phyloP scores from a whole-genome alignment of 1,139 yeast genomes.

The Taiozyma onychis region DNA sequence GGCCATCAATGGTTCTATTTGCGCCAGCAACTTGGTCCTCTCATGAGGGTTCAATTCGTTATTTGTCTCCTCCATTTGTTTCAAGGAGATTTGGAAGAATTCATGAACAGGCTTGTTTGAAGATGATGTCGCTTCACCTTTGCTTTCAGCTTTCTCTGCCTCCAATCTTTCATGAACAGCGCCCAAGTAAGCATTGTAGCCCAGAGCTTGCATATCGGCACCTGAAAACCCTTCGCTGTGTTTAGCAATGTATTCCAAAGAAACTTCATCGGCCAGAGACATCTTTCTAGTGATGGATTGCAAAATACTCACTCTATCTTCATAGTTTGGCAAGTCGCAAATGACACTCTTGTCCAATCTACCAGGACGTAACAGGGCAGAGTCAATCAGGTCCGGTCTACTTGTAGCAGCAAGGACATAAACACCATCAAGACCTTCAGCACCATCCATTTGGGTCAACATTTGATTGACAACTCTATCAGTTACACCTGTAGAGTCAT shows the following conservation, averaged over 20 bases:
- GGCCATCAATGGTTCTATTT: slow-evolving; percentile 36
- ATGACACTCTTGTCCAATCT: slow-evolving; percentile 87
- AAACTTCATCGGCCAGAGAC: slow-evolving; percentile 44
- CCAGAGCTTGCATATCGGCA: slow-evolving; percentile 91
- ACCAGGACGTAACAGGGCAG: slow-evolving; percentile 93
- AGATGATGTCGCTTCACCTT: slow-evolving; percentile 22
- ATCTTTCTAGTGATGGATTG: slow-evolving; percentile 54
- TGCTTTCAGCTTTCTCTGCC: slow-evolving; percentile 29
- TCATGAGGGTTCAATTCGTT: slow-evolving; percentile 37
- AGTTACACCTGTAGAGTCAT: slow-evolving; percentile 96
- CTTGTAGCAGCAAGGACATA: slow-evolving; percentile 95
- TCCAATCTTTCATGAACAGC: slow-evolving; percentile 81
- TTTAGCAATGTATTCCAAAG: slow-evolving; percentile 50
- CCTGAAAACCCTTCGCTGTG: slow-evolving; percentile 80
- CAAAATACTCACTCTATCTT: slow-evolving; percentile 73
- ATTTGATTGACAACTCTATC: slow-evolving; percentile 96
- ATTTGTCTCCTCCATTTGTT: slow-evolving; percentile 14
- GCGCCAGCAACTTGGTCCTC: slow-evolving; percentile 38
- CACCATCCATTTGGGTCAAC: slow-evolving; percentile 99
- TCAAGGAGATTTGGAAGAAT: slow-evolving; percentile 32
- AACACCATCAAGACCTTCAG: slow-evolving; percentile 95
- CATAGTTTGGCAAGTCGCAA: slow-evolving; percentile 76
- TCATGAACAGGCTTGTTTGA: slow-evolving; percentile 27
- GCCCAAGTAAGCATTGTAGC: slow-evolving; percentile 85
- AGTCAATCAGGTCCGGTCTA: slow-evolving; percentile 91